phyloP scores from a whole-genome alignment of 1,139 yeast genomes.

The Lodderomyces oxycetoniae region DNA sequence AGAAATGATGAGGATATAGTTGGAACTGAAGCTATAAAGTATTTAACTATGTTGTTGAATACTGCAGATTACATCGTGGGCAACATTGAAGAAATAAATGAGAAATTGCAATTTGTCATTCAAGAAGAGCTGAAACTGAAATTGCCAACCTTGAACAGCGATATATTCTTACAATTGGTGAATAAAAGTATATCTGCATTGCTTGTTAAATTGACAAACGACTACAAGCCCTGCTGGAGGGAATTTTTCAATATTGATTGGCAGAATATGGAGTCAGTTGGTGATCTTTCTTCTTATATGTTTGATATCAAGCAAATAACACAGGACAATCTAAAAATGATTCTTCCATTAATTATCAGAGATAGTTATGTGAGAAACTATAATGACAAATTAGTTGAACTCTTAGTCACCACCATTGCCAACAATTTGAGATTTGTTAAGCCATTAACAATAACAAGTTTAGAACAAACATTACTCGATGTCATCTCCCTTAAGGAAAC shows the following conservation, averaged over 20 bases:
- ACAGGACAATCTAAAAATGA: conserved; percentile 39
- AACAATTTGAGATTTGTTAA: conserved; percentile 53
- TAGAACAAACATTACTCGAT: conserved; percentile 81
- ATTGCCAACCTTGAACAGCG: conserved; percentile 50
- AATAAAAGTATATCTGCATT: conserved; percentile 55
- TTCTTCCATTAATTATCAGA: conserved; percentile 60
- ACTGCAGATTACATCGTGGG: conserved; percentile 87
- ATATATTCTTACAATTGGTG: conserved; percentile 54
- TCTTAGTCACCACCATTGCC: conserved; percentile 53
- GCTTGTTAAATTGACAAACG: conserved; percentile 55
- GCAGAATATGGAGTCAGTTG: conserved; percentile 57
- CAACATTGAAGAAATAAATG: conserved; percentile 74
- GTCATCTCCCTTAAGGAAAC: conserved; percentile 56
- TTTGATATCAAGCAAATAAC: conserved; percentile 51
- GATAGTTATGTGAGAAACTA: conserved; percentile 69
- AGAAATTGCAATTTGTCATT: conserved; percentile 51
- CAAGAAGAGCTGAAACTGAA: conserved; percentile 28
- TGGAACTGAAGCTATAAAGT: conserved; percentile 54
- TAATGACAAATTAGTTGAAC: conserved; percentile 72
- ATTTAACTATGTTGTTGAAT: conserved; percentile 69
- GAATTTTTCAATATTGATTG: conserved; percentile 81
- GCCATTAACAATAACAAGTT: conserved; percentile 65
- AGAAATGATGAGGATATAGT: conserved; percentile 18
- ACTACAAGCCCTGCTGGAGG: conserved; percentile 72
- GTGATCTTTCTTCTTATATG: conserved; percentile 69